Evolutionary conservation across 768 basidiomycete genomes (phyloP), one percentile per base, ranked within the genome.

Genomic region (Aureoboletus auriporus): DNA sequence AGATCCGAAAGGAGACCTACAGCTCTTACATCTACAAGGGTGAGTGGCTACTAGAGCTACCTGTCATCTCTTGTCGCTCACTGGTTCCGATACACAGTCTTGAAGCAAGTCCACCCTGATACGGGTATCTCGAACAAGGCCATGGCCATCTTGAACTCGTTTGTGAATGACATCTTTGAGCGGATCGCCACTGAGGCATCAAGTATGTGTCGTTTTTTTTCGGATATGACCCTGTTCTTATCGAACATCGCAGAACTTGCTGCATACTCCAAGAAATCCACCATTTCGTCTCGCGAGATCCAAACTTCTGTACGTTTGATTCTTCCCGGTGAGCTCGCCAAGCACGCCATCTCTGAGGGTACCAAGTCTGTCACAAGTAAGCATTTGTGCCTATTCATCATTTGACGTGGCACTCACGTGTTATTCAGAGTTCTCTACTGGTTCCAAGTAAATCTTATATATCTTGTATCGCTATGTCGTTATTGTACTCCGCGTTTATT

Each of bases 71-170:
- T 31, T 13, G 39, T 35, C 38, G 31, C 20, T 56, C 20, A 57
- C 31, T 23, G 4, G 10, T 34, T 6, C 29, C 5, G 5, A n/a
- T 16, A 28, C 0, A 13, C 6, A 86, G 89, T 90, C 60, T 76
- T 92, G 65, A 90, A 89, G 76, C 89, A 92, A 72, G 90, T 92
- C 50, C 90, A 92, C 77, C 90, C 90, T 52, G 90, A 91, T 69
- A 91, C 89, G 53, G 90, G 89, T 83, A 90, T 92, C 74, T 90
- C 88, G 45, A 90, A 87, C 82, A 89, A 90, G 72, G 83, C 83
- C 10, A 86, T 88, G 84, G 82, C 85, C 44, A 88, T 89, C 65
- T 72, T 86, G 55, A 85, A 89, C 75, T 88, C 86, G 0, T 89
- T 89, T 64, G 86, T 89, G 59, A 88, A 89, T 63, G 86, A 89